These are phyloP conservation scores for Berberis thunbergii DNA, from an alignment of 164 flowering plant genomes.

Conservation along the genomic window DNA sequence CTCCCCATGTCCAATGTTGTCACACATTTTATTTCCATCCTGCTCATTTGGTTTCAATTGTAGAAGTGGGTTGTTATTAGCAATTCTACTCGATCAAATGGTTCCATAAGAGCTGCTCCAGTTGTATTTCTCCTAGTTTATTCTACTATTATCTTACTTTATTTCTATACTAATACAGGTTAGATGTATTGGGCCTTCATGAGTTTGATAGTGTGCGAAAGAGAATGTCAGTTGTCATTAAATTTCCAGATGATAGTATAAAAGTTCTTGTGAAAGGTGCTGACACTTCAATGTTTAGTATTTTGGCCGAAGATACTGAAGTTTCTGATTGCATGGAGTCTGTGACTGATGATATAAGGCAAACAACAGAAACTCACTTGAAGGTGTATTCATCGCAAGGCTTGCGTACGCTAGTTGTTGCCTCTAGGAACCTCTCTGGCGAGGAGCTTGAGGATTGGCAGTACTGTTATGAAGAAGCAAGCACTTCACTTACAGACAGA, in stretches of 20 bases:
- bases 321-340: conserved; percentile 13
- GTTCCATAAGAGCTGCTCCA: too few species aligned
- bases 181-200: conserved; percentile 33
- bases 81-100: too few species aligned
- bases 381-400: conserved; percentile 70
- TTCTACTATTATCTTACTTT: neutral
- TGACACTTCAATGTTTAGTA: conserved; percentile 68
- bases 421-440: conserved; percentile 61
- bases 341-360: conserved; percentile 15
- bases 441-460: conserved; percentile 77
- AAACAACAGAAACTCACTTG: conserved; percentile 52
- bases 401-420: conserved; percentile 85
- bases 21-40: neutral
- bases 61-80: too few species aligned
- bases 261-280: conserved; percentile 95
- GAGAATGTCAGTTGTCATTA: conserved; percentile 86
- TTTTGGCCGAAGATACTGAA: conserved; percentile 34
- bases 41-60: too few species aligned
- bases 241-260: conserved; percentile 62
- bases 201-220: conserved; percentile 90
- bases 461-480: conserved; percentile 66
- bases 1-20: conserved; percentile 4
- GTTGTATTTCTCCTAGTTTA: too few species aligned
- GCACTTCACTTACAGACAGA: conserved; percentile 78
- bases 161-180: conserved; percentile 16